phyloP scores from a whole-genome alignment of 768 basidiomycete genomes.

The Paxillus rubicundulus region DNA sequence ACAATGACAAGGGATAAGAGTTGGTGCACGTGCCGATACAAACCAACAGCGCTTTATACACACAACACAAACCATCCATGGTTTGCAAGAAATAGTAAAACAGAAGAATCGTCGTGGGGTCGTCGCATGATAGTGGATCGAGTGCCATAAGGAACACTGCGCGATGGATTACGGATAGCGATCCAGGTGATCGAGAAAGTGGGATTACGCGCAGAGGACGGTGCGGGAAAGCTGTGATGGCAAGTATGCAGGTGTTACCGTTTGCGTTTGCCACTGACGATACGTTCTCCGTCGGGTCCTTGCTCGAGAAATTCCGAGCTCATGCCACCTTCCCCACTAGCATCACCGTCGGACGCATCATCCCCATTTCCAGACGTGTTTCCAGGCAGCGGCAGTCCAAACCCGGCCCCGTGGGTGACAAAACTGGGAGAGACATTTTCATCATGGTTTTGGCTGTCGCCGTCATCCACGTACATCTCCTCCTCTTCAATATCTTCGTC shows the following conservation, averaged over 20 bases:
- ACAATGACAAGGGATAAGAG: background rate
- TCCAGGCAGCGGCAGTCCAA: constrained; percentile 13
- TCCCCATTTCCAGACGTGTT: constrained; percentile 13
- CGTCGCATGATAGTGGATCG: background rate
- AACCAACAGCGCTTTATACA: background rate
- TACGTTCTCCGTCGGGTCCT: constrained; percentile 3
- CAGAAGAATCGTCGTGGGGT: background rate
- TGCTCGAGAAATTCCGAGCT: background rate
- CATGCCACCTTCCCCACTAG: background rate
- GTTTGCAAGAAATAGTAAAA: background rate
- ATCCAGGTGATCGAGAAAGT: background rate
- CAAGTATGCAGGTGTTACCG: background rate
- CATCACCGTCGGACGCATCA: constrained; percentile 21
- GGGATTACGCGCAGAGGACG: background rate
- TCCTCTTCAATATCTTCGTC: constrained; percentile 19
- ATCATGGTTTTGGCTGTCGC: constrained; percentile 9
- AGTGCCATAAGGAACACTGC: background rate
- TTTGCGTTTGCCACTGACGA: constrained; percentile 13
- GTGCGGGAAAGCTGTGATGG: too few relatives aligned
- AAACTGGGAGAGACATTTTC: background rate
- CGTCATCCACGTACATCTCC: constrained; percentile 5
- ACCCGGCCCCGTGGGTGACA: constrained; percentile 16
- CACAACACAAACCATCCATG: background rate
- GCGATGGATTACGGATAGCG: background rate
- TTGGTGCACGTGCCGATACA: background rate